Base-by-base conservation (phyloP, 352 stramenopile species). In the Hyaloperonospora arabidopsidis region DNA sequence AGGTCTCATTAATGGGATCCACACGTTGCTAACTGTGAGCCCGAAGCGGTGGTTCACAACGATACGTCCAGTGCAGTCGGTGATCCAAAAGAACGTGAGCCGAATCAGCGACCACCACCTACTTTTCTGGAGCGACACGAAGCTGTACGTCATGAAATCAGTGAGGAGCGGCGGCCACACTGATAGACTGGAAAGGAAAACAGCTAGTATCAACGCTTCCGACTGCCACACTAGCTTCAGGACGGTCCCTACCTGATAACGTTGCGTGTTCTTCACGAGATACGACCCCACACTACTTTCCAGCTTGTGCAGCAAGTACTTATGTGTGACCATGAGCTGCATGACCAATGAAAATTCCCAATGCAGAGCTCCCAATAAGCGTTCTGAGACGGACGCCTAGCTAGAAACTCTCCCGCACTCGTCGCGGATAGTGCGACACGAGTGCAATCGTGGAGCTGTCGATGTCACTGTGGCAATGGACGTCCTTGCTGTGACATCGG, bases 91-190 rank as follows among this genome's bases (percentile, higher is more conserved):
- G 17, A 89, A 56, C 25, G 81, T 90, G 32, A 93, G 70, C 29
- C 90, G 56, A 23, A 93, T 82, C 12, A 91, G 64, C 49, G 80
- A 83, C 84, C 84, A 93, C 84, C 84, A 93, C 15, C 79, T 72
- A 45, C 62, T 87, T 11, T 61, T 65, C 59, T 90, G 67, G 14
- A 93, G 68, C 4, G 54, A 68, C 29, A 77, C 79, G 38, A 91
- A 85, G 64, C 83, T 87, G 63, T 82, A 85, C 62, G 76, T 82
- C 62, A 76, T 75, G 61, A 93, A 88, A 54, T 91, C 83, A 5
- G 83, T 93, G 34, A 89, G 62, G n/a, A 93, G 74, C 46, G 80
- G 78, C 35, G 83, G 83, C 80, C 78, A 93, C 8, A 93, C 70
- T 29, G 73, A 70, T 12, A 93, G 57, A 52, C 72, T 84, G 8